Evolutionary conservation across 2,329 filamentous ascomycete species (phyloP).

Genomic region (Apiospora koreana): DNA sequence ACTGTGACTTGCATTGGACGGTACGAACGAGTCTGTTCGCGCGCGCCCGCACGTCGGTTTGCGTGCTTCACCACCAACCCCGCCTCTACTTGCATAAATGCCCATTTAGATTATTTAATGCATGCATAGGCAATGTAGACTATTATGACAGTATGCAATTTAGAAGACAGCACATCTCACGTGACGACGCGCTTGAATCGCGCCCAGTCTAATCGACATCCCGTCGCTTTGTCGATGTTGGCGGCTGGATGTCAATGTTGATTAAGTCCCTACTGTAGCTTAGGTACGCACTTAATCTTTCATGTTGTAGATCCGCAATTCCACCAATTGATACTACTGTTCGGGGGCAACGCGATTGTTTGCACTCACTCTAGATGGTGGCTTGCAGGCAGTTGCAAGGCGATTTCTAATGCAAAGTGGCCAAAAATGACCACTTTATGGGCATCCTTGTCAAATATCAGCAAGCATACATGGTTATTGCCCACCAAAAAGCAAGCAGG

Average conservation of each 20-base stretch:
- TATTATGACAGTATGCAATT: not conserved
- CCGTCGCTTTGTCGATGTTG: conserved; percentile 2
- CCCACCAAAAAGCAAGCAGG: not conserved
- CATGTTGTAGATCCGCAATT: not conserved
- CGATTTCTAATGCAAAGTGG: not conserved
- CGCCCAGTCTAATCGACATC: not conserved
- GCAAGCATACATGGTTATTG: not conserved
- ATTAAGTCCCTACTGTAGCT: not conserved
- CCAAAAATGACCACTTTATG: not conserved
- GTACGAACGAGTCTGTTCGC: conserved; percentile 8
- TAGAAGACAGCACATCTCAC: not conserved
- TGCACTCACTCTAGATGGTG: not conserved
- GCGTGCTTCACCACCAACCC: too few relatives aligned
- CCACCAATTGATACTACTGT: not conserved
- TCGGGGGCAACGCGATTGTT: not conserved
- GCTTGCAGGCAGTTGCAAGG: not conserved
- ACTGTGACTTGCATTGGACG: not conserved
- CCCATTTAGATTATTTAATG: not conserved
- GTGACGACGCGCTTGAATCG: not conserved
- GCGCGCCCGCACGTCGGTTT: not conserved
- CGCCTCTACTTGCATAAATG: not conserved
- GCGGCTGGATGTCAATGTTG: not conserved
- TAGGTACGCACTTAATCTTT: not conserved
- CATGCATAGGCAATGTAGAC: not conserved
- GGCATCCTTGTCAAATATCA: conserved; percentile 2